Percentiles rank a stretch among this genome's conserved stretches.
Conservation (phyloP, 352 stramenopile genomes). For the Pythium dissimile region DNA sequence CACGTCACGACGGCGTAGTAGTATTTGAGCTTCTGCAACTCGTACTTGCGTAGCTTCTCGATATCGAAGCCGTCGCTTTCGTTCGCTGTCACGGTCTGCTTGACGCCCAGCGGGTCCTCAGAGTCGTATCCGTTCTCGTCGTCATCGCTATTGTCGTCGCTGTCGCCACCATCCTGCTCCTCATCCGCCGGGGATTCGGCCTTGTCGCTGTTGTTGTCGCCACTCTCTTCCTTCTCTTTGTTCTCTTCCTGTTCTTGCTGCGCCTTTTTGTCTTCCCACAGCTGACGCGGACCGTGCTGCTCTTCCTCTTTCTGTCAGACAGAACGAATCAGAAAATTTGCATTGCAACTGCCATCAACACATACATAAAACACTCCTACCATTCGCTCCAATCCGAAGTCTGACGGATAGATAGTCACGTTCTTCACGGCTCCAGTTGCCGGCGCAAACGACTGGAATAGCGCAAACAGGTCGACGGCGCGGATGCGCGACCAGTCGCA, state of each 20-base stretch:
- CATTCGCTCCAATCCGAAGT: conserved; percentile 95
- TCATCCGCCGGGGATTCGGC: not conserved
- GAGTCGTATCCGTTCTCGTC: conserved; percentile 55
- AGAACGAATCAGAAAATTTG: not conserved
- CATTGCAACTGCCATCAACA: not conserved
- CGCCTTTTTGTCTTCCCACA: conserved; percentile 65
- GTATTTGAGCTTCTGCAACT: conserved; percentile 97
- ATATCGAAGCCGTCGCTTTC: conserved; percentile 86
- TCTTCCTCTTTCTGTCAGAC: conserved; percentile 71
- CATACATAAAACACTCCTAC: conserved; percentile 22
- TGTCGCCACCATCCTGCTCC: conserved; percentile 6
- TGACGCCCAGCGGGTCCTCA: conserved; percentile 66
- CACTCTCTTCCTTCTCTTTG: not conserved
- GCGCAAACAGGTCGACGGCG: conserved; percentile 94
- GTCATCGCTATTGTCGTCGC: conserved; percentile 27
- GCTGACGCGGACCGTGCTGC: conserved; percentile 56
- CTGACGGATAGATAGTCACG: conserved; percentile 95
- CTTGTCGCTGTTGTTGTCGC: not conserved
- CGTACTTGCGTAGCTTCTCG: conserved; percentile 95
- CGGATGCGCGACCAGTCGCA: conserved; percentile 96
- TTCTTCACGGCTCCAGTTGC: conserved; percentile 83
- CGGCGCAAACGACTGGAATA: conserved; percentile 93
- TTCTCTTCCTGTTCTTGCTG: conserved; percentile 5
- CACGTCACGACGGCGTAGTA: conserved; percentile 98
- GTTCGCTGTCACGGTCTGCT: conserved; percentile 53